A percentile compares a stretch with the other conserved stretches of the same genome.
These are phyloP conservation scores for Hypoxylon sp. DNA, from an alignment of 2,329 filamentous ascomycete species.

Conservation along the genomic window DNA sequence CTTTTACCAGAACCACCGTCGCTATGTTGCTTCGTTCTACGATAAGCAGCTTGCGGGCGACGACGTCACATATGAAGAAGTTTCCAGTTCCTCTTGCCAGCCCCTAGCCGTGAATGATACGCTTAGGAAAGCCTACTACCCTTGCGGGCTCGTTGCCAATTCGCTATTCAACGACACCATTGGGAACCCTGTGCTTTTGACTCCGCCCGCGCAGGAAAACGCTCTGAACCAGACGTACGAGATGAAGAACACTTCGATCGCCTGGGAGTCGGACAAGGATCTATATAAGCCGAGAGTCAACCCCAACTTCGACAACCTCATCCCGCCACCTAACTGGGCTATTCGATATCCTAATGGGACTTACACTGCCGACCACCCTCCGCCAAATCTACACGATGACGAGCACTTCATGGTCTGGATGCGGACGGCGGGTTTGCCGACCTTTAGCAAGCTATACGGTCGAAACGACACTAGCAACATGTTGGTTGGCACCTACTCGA, in stretches of 20 bases:
- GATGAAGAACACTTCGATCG: constrained; percentile 83
- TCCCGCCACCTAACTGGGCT: constrained; percentile 89
- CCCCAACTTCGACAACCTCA: constrained; percentile 67
- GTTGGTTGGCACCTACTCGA: constrained; percentile 77
- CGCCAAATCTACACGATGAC: constrained; percentile 79
- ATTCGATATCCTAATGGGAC: constrained; percentile 75
- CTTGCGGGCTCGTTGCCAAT: constrained; percentile 95
- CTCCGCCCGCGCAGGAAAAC: constrained; percentile 54
- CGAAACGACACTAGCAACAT: constrained; percentile 81
- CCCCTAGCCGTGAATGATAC: constrained; percentile 72
- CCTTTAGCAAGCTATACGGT: constrained; percentile 92
- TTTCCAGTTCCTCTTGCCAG: constrained; percentile 77
- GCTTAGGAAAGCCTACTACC: constrained; percentile 77
- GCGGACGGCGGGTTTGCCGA: constrained; percentile 92
- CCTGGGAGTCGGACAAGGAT: constrained; percentile 85
- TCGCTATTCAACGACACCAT: constrained; percentile 98
- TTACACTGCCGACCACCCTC: constrained; percentile 73
- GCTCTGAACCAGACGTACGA: constrained; percentile 68
- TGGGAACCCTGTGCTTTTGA: constrained; percentile 71
- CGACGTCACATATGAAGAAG: constrained; percentile 51
- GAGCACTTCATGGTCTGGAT: constrained; percentile 98
- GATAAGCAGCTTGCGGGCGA: constrained; percentile 83
- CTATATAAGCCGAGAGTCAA: constrained; percentile 82
- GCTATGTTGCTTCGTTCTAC: constrained; percentile 93
- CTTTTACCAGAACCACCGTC: constrained; percentile 98